Evolutionary conservation across 108 stramenopile species (phyloP).

Genomic region (Stephanodiscus triporus): DNA sequence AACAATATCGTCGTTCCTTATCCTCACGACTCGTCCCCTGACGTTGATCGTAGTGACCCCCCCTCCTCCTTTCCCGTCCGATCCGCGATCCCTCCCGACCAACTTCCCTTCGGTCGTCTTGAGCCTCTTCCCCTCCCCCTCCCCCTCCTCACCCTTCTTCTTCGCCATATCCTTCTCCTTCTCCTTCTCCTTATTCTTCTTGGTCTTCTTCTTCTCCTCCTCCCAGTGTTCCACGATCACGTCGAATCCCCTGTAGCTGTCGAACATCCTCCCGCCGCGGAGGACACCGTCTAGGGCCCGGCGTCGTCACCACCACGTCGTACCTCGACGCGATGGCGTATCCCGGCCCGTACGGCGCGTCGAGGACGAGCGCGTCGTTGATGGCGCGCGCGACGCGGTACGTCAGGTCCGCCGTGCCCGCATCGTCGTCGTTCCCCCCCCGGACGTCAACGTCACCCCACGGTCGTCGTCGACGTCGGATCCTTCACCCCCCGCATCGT

Average conservation of each 20-base stretch:
- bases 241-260: slow-evolving; percentile 80
- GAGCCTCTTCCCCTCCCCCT: slow-evolving; percentile 18
- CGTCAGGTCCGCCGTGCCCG: slow-evolving; percentile 58
- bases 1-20: slow-evolving; percentile 63
- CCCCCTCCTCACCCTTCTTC: neutral
- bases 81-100: slow-evolving; percentile 45
- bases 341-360: slow-evolving; percentile 41
- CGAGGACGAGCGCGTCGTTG: slow-evolving; percentile 56
- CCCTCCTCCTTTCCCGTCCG: slow-evolving; percentile 29
- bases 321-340: slow-evolving; percentile 57
- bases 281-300: slow-evolving; percentile 43
- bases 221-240: slow-evolving; percentile 65
- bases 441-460: slow-evolving; percentile 5
- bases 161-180: slow-evolving; percentile 6
- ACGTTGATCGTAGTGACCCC: slow-evolving; percentile 62
- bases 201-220: slow-evolving; percentile 47
- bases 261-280: slow-evolving; percentile 53
- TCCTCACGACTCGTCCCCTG: slow-evolving; percentile 74
- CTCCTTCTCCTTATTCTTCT: slow-evolving; percentile 38
- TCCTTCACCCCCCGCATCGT: slow-evolving; percentile 1
- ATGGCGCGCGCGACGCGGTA: slow-evolving; percentile 62
- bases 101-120: slow-evolving; percentile 63
- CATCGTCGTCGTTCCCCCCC: slow-evolving; percentile 1
- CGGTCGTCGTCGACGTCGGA: slow-evolving; percentile 12
- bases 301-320: slow-evolving; percentile 84